These are phyloP conservation scores for Paecilomyces fulvus DNA, from an alignment of 2,329 filamentous ascomycete species.

Conservation along the genomic window DNA sequence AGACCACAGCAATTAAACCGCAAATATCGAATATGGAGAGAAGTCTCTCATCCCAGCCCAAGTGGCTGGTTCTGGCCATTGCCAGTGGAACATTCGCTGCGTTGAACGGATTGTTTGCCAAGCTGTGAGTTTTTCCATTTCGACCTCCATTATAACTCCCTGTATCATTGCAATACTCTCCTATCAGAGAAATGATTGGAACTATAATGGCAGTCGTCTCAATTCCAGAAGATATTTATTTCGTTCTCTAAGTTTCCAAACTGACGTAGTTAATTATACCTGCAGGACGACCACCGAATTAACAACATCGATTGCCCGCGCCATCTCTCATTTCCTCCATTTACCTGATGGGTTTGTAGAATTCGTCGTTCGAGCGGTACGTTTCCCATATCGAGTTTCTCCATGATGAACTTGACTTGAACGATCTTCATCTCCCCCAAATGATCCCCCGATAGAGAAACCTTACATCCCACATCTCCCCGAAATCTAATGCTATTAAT, in stretches of 20 bases:
- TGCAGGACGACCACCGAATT: conserved; percentile 52
- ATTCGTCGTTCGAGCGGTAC: conserved; percentile 44
- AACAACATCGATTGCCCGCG: conserved; percentile 44
- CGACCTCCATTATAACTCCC: background rate
- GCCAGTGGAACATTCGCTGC: conserved; percentile 56
- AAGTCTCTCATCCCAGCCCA: conserved; percentile 10
- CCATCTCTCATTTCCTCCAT: conserved; percentile 39
- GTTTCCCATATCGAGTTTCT: conserved; percentile 17
- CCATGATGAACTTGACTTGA: too few species aligned
- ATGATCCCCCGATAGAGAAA: background rate
- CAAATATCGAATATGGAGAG: background rate
- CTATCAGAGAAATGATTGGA: background rate
- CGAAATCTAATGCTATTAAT: background rate
- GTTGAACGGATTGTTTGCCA: conserved; percentile 59
- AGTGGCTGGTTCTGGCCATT: conserved; percentile 49
- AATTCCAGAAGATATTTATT: background rate
- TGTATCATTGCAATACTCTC: background rate
- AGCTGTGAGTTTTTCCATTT: conserved; percentile 41
- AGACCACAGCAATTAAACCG: background rate
- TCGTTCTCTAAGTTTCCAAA: background rate
- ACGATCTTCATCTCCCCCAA: too few species aligned
- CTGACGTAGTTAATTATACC: background rate
- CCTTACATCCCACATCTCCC: background rate
- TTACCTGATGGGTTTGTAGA: conserved; percentile 39
- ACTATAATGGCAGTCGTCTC: background rate